Conservation (phyloP, 192 early-diverging fungal species). For the Funneliformis mosseae region DNA sequence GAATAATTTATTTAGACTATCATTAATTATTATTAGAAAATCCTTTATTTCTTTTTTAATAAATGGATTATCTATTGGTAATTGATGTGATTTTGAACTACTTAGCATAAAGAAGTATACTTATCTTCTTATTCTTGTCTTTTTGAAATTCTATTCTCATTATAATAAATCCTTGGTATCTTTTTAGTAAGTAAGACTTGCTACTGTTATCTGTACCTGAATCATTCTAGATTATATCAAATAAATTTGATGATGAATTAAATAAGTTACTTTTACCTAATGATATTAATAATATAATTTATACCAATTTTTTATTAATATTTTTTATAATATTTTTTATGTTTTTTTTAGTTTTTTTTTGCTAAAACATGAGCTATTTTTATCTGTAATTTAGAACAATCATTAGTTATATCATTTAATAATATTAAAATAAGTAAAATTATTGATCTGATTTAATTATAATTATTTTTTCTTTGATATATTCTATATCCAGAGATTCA, state of each 20-base stretch:
- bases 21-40: too few species aligned
- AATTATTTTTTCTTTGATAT: conserved; percentile 14
- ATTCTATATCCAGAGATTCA: conserved; percentile 10
- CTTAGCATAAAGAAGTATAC: too few species aligned
- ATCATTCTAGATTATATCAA: too few species aligned
- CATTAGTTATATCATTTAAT: background rate
- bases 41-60: too few species aligned
- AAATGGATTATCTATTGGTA: too few species aligned
- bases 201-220: too few species aligned
- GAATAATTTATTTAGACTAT: too few species aligned
- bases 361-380: background rate
- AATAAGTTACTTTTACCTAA: conserved; percentile 7
- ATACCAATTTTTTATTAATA: conserved; percentile 15
- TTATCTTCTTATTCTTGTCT: too few species aligned
- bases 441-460: background rate
- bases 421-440: background rate
- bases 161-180: too few species aligned
- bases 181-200: too few species aligned
- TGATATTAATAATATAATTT: conserved; percentile 1
- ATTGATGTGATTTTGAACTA: too few species aligned
- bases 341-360: background rate
- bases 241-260: conserved; percentile 12
- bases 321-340: background rate
- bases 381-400: background rate
- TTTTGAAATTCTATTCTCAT: too few species aligned